A percentile compares a stretch with the other conserved stretches of the same genome.
phyloP scores from a whole-genome alignment of 768 basidiomycete genomes.

The Suillus spraguei region DNA sequence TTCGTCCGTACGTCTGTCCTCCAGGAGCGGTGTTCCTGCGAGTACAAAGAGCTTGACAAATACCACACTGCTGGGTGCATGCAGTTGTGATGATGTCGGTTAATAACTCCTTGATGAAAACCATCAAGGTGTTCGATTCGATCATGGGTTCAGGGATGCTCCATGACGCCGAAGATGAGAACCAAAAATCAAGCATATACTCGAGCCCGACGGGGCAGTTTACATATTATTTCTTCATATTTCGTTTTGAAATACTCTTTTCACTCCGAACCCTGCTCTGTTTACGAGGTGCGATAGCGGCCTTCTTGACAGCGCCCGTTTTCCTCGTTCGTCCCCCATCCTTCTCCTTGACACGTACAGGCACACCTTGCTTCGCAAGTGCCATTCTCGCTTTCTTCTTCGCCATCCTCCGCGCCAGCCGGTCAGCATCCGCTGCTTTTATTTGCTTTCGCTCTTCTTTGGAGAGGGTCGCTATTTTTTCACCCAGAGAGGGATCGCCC shows the following conservation, averaged over 20 bases:
- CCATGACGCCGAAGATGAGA: neutral
- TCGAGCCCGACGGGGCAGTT: neutral
- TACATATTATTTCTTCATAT: conserved; percentile 57
- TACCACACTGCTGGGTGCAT: too few relatives aligned
- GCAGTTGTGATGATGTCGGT: neutral
- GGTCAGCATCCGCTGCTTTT: conserved; percentile 79
- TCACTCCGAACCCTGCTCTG: conserved; percentile 56
- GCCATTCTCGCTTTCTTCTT: conserved; percentile 82
- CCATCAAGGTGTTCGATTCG: neutral
- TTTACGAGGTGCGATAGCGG: conserved; percentile 22
- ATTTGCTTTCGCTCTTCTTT: conserved; percentile 86
- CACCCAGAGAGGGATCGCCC: conserved; percentile 83
- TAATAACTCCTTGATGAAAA: neutral
- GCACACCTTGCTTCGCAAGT: conserved; percentile 44
- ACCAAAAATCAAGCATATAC: neutral
- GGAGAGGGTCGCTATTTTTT: conserved; percentile 71
- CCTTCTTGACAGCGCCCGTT: conserved; percentile 29
- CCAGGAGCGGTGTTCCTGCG: neutral
- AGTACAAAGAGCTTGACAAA: neutral
- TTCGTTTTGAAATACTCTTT: conserved; percentile 54
- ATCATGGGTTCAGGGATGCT: neutral
- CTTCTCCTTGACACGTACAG: conserved; percentile 43
- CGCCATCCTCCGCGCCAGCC: conserved; percentile 80
- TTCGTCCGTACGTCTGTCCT: neutral
- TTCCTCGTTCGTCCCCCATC: conserved; percentile 47